Base-by-base conservation (phyloP, 73 alveolate genomes). In the Tetrahymena borealis region DNA sequence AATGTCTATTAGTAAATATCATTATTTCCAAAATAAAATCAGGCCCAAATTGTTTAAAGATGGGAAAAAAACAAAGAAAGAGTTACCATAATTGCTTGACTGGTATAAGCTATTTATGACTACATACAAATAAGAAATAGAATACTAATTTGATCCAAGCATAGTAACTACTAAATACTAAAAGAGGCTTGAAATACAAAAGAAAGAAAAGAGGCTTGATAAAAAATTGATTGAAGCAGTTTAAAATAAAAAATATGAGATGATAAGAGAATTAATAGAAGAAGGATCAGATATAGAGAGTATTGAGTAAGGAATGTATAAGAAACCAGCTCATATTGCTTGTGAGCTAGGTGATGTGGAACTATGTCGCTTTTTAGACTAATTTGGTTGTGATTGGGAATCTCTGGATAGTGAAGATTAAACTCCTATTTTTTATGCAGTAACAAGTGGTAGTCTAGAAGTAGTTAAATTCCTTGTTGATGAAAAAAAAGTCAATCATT, bases 361-460 rank as follows among this genome's bases (percentile, higher is more conserved):
- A n/a, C 85, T 60, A 24, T 60, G 85, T 15, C n/a, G 85, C 4
- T 60, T 60, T 20, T 15, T 60, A 60, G 85, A 60, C 13, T 60
- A 60, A 28, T 60, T 60, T 60, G 85, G 85, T 13, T 60, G 85
- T 60, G 85, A 93, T 93, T 93, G 95, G 95, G 95, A 93, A 79
- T 93, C 93, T 32, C 78, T 79, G 79, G 95, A 93, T 85, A 37
- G 33, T 79, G 95, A 93, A 40, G 28, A 43, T 13, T 39, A 79
- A 91, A 93, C 95, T 39, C 95, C 95, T 32, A 38, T 93, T 7
- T 93, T 93, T 39, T 93, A 93, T 32, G 95, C 95, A 38, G 91
- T 93, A 15, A 79, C 40, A 40, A 39, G 91, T 38, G 90, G 91
- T 32, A 78, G 42, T 20, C 35, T 18, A 79, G 91, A 93, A 20